A percentile compares a stretch with the other conserved stretches of the same genome.
Conservation (phyloP, 176 grass and related monocot species). For the Thinopyrum elongatum region DNA sequence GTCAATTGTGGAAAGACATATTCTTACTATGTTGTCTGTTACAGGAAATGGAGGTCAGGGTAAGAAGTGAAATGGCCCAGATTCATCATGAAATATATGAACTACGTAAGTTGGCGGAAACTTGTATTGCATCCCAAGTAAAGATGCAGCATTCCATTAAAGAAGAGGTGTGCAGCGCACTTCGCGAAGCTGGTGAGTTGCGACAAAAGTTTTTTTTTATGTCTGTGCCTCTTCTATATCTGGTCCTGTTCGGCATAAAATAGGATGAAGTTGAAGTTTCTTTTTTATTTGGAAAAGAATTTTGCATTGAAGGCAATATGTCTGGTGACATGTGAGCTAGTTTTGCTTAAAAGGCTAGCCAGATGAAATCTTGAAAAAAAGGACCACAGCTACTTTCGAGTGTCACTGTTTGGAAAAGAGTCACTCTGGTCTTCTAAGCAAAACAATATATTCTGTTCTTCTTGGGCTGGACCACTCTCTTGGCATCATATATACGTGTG, state of each 20-base stretch:
- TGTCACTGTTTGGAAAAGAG: conserved; percentile 15
- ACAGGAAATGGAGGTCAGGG: conserved; percentile 55
- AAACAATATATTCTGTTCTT: conserved; percentile 31
- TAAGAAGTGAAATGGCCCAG: conserved; percentile 76
- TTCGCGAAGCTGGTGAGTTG: conserved; percentile 73
- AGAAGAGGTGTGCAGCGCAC: conserved; percentile 69
- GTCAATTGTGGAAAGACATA: background rate
- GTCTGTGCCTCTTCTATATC: background rate
- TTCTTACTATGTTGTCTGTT: conserved; percentile 40
- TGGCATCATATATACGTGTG: background rate
- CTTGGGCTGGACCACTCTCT: conserved; percentile 24
- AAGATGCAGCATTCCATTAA: conserved; percentile 79
- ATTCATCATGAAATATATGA: conserved; percentile 90
- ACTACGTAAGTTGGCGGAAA: conserved; percentile 76
- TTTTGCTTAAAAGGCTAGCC: conserved; percentile 34
- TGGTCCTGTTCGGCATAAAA: background rate
- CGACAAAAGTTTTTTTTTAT: background rate
- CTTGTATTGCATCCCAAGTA: conserved; percentile 85
- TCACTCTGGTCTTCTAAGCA: conserved; percentile 34
- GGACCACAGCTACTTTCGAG: conserved; percentile 4
- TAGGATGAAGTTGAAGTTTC: background rate
- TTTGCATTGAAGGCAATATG: background rate
- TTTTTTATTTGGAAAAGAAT: background rate
- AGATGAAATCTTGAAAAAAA: conserved; percentile 32
- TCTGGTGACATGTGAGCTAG: conserved; percentile 28